These are phyloP conservation scores for Kuraishia cidri DNA, from an alignment of 805 yeast species.

Conservation along the genomic window DNA sequence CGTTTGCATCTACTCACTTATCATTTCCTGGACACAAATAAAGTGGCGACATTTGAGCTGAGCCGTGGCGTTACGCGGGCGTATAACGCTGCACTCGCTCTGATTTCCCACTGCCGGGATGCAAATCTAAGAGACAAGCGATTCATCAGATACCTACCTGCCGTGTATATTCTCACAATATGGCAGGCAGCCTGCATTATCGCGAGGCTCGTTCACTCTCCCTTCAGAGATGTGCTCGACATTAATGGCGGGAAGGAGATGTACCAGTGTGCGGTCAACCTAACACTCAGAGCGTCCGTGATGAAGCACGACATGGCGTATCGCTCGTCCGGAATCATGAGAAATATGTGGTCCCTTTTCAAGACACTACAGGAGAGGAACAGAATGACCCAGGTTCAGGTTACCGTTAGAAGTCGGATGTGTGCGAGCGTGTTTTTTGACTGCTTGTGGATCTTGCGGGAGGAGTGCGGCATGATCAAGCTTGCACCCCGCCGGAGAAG, in stretches of 20 bases:
- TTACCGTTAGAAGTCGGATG: slow-evolving; percentile 75
- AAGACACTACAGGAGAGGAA: slow-evolving; percentile 52
- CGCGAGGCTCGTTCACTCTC: slow-evolving; percentile 70
- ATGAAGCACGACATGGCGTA: slow-evolving; percentile 89
- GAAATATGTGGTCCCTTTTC: slow-evolving; percentile 87
- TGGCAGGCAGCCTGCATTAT: slow-evolving; percentile 93
- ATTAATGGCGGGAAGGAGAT: slow-evolving; percentile 61
- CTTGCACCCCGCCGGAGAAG: slow-evolving; percentile 24
- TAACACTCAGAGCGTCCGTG: slow-evolving; percentile 74
- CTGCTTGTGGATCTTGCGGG: slow-evolving; percentile 74
- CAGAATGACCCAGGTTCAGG: slow-evolving; percentile 26
- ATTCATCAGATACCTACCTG: slow-evolving; percentile 75
- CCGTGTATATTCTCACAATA: slow-evolving; percentile 67
- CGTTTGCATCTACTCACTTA: slow-evolving; percentile 79
- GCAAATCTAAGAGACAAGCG: slow-evolving; percentile 51
- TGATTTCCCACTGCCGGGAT: slow-evolving; percentile 56
- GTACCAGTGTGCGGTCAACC: slow-evolving; percentile 55
- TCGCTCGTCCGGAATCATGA: slow-evolving; percentile 89
- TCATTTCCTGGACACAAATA: slow-evolving; percentile 60
- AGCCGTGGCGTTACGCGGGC: slow-evolving; percentile 67
- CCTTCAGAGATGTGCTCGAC: slow-evolving; percentile 59
- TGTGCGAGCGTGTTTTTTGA: slow-evolving; percentile 91
- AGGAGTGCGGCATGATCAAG: slow-evolving; percentile 81
- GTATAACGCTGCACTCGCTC: slow-evolving; percentile 70
- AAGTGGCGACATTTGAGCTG: slow-evolving; percentile 46